Conservation (phyloP, 768 basidiomycete species). For the Termitomyces sp. region DNA sequence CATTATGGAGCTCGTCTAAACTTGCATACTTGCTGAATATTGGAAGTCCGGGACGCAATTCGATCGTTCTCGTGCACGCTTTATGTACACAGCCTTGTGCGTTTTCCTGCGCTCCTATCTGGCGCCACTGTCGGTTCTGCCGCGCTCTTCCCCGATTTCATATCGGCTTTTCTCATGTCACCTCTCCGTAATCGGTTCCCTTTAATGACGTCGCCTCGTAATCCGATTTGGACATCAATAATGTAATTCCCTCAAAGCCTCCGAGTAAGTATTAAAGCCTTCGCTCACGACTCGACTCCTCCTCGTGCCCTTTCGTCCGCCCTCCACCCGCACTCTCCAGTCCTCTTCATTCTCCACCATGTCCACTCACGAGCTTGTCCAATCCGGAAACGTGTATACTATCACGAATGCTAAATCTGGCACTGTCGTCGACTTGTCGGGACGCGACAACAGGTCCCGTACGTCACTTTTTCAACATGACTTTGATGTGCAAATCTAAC, state of each 20-base stretch:
- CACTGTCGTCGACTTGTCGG: slow-evolving; percentile 53
- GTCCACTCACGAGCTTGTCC: slow-evolving; percentile 20
- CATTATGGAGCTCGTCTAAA: background rate
- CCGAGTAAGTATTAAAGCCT: background rate
- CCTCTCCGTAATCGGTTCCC: slow-evolving; percentile 3
- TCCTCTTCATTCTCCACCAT: background rate
- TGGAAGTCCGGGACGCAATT: background rate
- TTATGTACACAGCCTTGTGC: background rate
- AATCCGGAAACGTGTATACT: slow-evolving; percentile 34
- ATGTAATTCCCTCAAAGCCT: background rate
- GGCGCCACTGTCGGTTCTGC: background rate
- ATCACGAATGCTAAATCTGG: slow-evolving; percentile 47
- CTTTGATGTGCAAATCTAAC: background rate
- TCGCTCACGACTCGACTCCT: no score
- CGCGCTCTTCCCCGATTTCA: background rate
- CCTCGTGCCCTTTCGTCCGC: background rate
- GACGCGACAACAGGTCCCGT: slow-evolving; percentile 42
- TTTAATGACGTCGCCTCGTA: background rate
- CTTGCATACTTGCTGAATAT: background rate
- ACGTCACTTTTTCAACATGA: slow-evolving; percentile 12
- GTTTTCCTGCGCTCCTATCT: background rate
- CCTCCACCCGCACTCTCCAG: background rate
- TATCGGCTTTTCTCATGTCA: background rate
- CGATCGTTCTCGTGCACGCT: no score
- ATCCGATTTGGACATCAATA: background rate